These are phyloP conservation scores for Mucor irregularis DNA, from an alignment of 371 early-diverging fungal species.

Conservation along the genomic window DNA sequence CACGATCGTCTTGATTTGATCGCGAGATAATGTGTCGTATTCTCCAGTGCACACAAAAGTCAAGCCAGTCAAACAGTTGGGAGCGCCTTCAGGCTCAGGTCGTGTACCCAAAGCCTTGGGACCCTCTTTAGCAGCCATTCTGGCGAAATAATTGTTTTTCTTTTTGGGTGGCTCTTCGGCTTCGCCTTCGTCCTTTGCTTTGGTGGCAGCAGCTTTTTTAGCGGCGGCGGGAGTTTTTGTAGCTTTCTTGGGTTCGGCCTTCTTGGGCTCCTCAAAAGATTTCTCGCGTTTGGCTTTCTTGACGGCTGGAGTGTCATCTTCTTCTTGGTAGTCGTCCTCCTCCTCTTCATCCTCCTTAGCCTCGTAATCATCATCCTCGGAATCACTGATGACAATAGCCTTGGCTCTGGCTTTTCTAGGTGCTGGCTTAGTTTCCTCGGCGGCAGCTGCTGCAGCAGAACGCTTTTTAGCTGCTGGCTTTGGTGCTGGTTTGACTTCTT, in stretches of 20 bases:
- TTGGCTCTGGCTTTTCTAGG: neutral
- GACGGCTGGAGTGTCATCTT: neutral
- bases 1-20: slow-evolving; percentile 79
- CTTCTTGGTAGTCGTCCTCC: slow-evolving; percentile 18
- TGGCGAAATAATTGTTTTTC: slow-evolving; percentile 13
- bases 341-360: slow-evolving; percentile 23
- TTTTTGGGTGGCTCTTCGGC: slow-evolving; percentile 11
- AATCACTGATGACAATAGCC: slow-evolving; percentile 5
- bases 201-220: slow-evolving; percentile 10
- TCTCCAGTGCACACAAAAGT: slow-evolving; percentile 97
- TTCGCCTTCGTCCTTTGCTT: neutral
- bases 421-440: neutral
- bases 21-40: slow-evolving; percentile 74
- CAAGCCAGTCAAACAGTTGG: slow-evolving; percentile 75
- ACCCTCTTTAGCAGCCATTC: slow-evolving; percentile 48
- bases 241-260: neutral
- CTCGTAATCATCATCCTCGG: slow-evolving; percentile 11
- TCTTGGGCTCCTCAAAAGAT: slow-evolving; percentile 19
- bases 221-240: neutral
- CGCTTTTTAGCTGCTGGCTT: neutral
- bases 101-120: slow-evolving; percentile 76
- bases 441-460: neutral
- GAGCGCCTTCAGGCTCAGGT: slow-evolving; percentile 75
- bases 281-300: slow-evolving; percentile 21
- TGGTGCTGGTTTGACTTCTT: no score